Conservation (phyloP, 2,329 filamentous ascomycete species). For the Capronia americana region DNA sequence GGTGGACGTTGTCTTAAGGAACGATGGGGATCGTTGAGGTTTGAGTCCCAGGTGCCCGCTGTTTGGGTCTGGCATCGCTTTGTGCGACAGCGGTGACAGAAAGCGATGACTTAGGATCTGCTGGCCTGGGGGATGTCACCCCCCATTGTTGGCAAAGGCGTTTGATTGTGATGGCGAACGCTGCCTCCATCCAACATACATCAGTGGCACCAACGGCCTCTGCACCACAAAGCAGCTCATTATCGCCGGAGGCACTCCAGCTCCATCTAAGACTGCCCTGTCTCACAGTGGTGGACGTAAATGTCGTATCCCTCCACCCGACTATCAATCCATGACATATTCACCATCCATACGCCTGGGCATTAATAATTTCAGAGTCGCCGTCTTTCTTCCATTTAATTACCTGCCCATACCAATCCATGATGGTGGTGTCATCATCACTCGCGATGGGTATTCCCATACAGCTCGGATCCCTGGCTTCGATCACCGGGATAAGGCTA, state of each 20-base stretch:
- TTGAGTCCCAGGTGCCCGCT: neutral
- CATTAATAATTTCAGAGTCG: too few species aligned
- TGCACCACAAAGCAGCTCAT: neutral
- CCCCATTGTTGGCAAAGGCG: neutral
- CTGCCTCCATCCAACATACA: neutral
- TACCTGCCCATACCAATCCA: too few species aligned
- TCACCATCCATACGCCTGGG: too few species aligned
- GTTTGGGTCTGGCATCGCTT: neutral
- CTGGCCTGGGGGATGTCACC: neutral
- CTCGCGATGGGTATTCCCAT: too few species aligned
- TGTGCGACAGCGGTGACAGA: neutral
- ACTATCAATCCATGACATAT: too few species aligned
- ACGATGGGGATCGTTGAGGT: neutral
- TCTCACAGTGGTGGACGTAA: too few species aligned
- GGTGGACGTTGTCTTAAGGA: conserved; percentile 3
- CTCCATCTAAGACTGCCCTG: neutral
- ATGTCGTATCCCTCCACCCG: too few species aligned
- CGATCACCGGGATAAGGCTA: too few species aligned
- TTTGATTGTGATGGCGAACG: neutral
- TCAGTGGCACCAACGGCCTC: neutral
- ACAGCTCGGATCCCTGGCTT: too few species aligned
- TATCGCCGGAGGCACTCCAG: neutral
- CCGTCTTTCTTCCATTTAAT: too few species aligned
- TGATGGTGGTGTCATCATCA: too few species aligned
- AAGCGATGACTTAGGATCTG: neutral